phyloP scores from a whole-genome alignment of 768 basidiomycete genomes.

The Collybiopsis luxurians region DNA sequence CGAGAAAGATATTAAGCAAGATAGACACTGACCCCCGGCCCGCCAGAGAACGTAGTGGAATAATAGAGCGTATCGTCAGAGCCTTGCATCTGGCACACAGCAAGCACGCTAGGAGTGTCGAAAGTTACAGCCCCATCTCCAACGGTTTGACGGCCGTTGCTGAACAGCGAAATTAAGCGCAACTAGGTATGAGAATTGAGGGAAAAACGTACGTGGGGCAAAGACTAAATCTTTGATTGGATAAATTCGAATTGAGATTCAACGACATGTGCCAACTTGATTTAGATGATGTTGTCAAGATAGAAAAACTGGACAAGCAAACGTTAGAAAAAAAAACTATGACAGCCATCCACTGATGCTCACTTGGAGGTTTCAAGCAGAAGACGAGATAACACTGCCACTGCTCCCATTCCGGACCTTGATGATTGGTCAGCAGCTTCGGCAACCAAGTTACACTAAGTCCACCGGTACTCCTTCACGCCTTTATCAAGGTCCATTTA shows the following conservation, averaged over 20 bases:
- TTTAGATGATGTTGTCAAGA: slow-evolving; percentile 12
- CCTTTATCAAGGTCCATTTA: no score
- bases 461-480: no score
- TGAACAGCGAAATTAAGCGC: no score
- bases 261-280: slow-evolving; percentile 90
- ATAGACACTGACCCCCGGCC: slow-evolving; percentile 68
- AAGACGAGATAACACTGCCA: neutral
- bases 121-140: slow-evolving; percentile 90
- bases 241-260: slow-evolving; percentile 65
- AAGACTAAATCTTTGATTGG: slow-evolving; percentile 84
- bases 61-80: slow-evolving; percentile 84
- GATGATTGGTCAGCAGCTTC: no score
- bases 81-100: slow-evolving; percentile 84
- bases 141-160: slow-evolving; percentile 97
- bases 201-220: slow-evolving; percentile 80
- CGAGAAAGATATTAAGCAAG: neutral
- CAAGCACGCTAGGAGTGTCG: slow-evolving; percentile 80
- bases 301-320: neutral
- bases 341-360: neutral
- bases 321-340: neutral
- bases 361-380: slow-evolving; percentile 3
- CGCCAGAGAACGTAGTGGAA: slow-evolving; percentile 92
- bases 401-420: neutral
- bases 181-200: slow-evolving; percentile 6
- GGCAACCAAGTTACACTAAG: no score